Evolutionary conservation across 257 asterid genomes (phyloP).

Genomic region (Craterostigma plantagineum): DNA sequence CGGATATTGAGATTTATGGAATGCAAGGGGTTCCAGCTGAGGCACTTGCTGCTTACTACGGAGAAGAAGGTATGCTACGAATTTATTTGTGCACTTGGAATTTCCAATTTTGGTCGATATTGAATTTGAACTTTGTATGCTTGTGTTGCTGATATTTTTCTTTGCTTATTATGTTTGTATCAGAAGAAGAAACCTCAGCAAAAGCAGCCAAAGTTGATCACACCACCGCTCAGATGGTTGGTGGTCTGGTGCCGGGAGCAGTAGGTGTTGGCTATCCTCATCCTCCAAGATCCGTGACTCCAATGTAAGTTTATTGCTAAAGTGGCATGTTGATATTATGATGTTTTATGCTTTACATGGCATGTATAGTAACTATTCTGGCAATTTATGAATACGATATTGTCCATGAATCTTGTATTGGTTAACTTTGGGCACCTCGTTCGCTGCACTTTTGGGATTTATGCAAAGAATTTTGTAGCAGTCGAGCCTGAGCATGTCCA

Average conservation of each 20-base stretch:
- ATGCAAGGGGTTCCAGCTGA: constrained; percentile 96
- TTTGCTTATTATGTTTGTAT: constrained; percentile 4
- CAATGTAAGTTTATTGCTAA: constrained; percentile 24
- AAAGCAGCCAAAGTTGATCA: constrained; percentile 59
- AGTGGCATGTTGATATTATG: background rate
- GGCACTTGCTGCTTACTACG: constrained; percentile 70
- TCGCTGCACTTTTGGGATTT: no score
- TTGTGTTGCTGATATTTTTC: constrained; percentile 8
- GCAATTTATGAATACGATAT: background rate
- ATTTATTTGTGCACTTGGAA: no score
- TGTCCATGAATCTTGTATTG: no score
- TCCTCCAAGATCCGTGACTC: constrained; percentile 29
- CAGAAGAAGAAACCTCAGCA: constrained; percentile 58
- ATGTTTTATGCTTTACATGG: background rate
- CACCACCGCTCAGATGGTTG: constrained; percentile 39
- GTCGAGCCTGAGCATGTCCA: no score
- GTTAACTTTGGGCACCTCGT: no score
- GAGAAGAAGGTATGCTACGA: constrained; percentile 63
- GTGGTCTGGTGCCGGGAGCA: constrained; percentile 33
- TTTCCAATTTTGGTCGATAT: background rate
- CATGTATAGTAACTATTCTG: background rate
- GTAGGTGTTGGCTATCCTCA: constrained; percentile 35
- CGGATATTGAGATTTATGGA: constrained; percentile 90
- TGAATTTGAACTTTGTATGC: background rate
- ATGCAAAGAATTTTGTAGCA: no score